These are phyloP conservation scores for Corymbia citriodora DNA, from an alignment of 441 rosid genomes.

Conservation along the genomic window DNA sequence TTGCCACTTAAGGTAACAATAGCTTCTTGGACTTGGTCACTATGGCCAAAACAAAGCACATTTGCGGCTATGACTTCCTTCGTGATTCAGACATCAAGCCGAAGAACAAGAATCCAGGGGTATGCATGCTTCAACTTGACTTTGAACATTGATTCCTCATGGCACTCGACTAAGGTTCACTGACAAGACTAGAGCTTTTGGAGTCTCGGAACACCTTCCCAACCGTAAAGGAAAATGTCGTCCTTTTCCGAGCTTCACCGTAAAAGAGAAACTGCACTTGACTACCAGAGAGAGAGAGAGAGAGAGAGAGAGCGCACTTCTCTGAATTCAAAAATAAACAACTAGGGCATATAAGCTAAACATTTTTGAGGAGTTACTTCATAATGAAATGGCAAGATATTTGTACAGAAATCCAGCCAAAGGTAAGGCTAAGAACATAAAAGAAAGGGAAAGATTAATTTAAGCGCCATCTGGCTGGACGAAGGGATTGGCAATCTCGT, in stretches of 20 bases:
- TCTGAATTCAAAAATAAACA: neutral
- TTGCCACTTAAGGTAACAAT: neutral
- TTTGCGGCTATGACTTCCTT: neutral
- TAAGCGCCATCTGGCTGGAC: conserved; percentile 80
- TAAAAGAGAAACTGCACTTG: neutral
- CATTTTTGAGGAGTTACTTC: neutral
- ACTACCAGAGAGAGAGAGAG: neutral
- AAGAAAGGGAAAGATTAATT: neutral
- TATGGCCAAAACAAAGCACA: neutral
- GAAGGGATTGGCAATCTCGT: conserved; percentile 97
- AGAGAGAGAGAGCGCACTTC: neutral
- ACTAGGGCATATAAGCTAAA: neutral
- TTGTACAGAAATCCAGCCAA: neutral
- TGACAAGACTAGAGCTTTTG: neutral
- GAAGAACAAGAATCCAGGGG: neutral
- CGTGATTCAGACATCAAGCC: neutral
- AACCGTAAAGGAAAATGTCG: neutral
- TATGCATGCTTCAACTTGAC: neutral
- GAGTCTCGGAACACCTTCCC: neutral
- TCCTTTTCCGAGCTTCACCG: neutral
- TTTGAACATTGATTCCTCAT: neutral
- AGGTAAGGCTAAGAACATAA: neutral
- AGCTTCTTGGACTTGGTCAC: neutral
- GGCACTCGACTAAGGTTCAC: neutral
- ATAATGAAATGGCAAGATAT: neutral